Evolutionary conservation across 306 rosid genomes (phyloP), one percentile per base, ranked within the genome.

Genomic region (Abrus precatorius): DNA sequence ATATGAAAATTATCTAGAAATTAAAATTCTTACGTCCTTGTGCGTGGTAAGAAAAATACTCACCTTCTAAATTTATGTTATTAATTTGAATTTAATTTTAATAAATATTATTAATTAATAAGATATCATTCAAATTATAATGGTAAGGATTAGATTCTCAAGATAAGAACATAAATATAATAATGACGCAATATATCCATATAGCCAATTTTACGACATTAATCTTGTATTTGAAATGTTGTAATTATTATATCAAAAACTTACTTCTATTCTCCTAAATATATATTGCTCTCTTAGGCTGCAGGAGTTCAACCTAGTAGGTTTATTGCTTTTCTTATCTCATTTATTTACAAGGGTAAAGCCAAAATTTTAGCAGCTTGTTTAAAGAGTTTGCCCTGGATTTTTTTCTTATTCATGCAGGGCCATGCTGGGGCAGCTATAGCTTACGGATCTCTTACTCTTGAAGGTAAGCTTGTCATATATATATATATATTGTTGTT

Each of bases 361-460:
- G 32, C 9, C 72, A 10, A 33, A 50, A 48, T 5, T 63, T 56
- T 73, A 65, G 52, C 34, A 74, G 54, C 69, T 74, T 79, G 53
- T 36, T 64, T 63, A 12, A 55, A 69, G 40, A 62, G 66, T 74
- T 74, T 79, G 40, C 40, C 29, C 33, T 6, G 56, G 50, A 61
- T 75, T 75, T 45, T 14, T 20, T 20, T 20, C 27, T 34, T 52
- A 53, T 62, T 67, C 60, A 32, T 78, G 76, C 81, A 95, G 98
- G 98, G 98, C 33, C 98, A 95, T 85, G 85, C 97, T 43, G 98
- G 96, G 80, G 97, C 98, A 32, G 96, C 98, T 78, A 83, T 95
- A 82, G 98, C 98, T 30, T 93, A 79, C 80, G 99, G 99, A 56
- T 93, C 98, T 84, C 99, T 93, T 87, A 93, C 93, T 83, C 97